Base-by-base conservation (phyloP, 441 rosid genomes). In the Brassica hybrid region DNA sequence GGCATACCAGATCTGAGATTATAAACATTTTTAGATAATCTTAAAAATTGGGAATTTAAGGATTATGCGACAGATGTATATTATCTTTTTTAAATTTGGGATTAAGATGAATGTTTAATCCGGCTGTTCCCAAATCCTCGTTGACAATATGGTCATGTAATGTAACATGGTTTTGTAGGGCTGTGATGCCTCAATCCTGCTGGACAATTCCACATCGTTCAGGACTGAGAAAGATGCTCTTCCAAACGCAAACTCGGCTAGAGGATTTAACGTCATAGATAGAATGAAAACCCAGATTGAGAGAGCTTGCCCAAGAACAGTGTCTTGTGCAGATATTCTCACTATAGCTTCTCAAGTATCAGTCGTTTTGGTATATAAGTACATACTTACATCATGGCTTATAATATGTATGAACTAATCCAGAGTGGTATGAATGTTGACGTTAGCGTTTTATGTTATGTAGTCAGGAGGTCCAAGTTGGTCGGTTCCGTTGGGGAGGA, bases 311-410 rank as follows among this genome's bases (percentile, higher is more conserved):
- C 86, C 88, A 6, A 66, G 80, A 7, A 59, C 76, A 2, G 86
- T 89, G 5, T 89, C 91, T 0, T 87, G 89, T 7, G 88, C 91
- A 1, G 93, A 89, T 77, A 64, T 86, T 65, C 84, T 87, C 16
- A 83, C 89, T 57, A 66, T 89, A 13, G 86, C 89, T 2, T 71
- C 91, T 9, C 84, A 87, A 78, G 73, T 80, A 27, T 77, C 90
- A 30, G 88, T 85, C 13, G 18, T 70, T 13, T 17, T 82, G 86
- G 91, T 89, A 85, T 38, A 19, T 50, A 16, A 3, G 13, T n/a
- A 48, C 56, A 8, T 41, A 6, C 27, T 3, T 38, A 61, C n/a
- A 9, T 34, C 67, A 64, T 65, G 50, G 3, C 18, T 17, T 48
- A 45, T 45, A 43, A 67, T 16, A 67, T 27, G 4, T n/a, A 48